Evolutionary conservation across 306 rosid genomes (phyloP), one percentile per base, ranked within the genome.

Genomic region (Glycine latifolia): DNA sequence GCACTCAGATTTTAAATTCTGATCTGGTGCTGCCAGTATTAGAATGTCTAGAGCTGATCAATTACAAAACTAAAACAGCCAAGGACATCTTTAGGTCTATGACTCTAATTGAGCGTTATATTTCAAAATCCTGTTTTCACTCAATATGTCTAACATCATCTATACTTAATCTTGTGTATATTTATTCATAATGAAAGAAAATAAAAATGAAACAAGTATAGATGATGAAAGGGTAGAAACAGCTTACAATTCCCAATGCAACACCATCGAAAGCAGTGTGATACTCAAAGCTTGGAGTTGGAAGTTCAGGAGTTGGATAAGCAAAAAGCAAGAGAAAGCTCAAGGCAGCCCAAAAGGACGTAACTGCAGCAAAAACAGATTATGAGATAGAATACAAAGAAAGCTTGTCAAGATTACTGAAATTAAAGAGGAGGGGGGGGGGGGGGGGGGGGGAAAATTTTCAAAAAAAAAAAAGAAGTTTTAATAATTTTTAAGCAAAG

Each of bases 251-350:
- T 86, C 99, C 99, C 79, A 93, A 82, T 5, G 98, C 97, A 82
- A 94, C 99, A 14, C 99, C 99, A 74, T 85, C 69, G 85, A 96
- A 96, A 60, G 98, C 97, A 6, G 99, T 85, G 89, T 96, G 99
- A 89, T 71, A 89, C 94, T 93, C 98, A 67, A 87, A 93, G 82
- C 99, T 96, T 83, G 99, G 99, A 76, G 98, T 96, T 52, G 97
- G 98, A 46, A 89, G 67, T 86, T 96, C 99, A 4, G 98, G 99
- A 62, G 98, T 92, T 59, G 99, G 99, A 89, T 96, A 96, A 87
- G 99, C 99, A 82, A 96, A 96, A 82, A 96, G 94, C 89, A 96
- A 74, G 62, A 96, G 67, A 86, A 93, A 82, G 92, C 98, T 96
- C 58, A 96, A 81, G 74, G 87, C 90, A 11, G 86, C 89, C 97